Conservation (phyloP, 176 grass and related monocot species). For the Aegilops bicornis region DNA sequence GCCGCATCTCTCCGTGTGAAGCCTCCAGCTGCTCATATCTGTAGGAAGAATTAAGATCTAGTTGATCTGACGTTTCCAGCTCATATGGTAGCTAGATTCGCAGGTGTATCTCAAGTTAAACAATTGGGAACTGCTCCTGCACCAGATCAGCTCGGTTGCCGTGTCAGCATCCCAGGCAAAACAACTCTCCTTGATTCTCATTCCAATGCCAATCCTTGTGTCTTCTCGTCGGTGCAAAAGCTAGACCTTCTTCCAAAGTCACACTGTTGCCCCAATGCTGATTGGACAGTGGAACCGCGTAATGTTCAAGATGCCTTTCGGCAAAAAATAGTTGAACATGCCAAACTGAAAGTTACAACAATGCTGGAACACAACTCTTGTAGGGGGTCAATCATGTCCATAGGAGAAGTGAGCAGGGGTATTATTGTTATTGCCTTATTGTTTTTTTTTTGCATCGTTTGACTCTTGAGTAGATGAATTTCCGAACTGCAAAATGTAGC, state of each 20-base stretch:
- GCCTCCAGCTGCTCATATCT: neutral
- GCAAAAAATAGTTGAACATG: neutral
- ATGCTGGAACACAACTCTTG: neutral
- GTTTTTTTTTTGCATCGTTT: slow-evolving; percentile 8
- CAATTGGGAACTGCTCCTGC: neutral
- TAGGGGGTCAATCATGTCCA: neutral
- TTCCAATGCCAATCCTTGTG: neutral
- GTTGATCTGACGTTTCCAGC: neutral
- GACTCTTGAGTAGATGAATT: neutral
- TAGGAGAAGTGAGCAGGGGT: neutral
- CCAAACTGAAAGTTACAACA: neutral
- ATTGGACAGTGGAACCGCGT: neutral
- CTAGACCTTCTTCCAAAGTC: neutral
- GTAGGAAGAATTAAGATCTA: neutral
- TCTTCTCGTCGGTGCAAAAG: neutral
- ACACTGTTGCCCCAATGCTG: neutral
- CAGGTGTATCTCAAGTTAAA: neutral
- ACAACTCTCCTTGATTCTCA: neutral
- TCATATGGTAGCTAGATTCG: neutral
- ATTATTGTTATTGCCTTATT: slow-evolving; percentile 18
- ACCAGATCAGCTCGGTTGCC: neutral
- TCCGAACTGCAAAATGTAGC: neutral
- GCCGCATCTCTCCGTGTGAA: neutral
- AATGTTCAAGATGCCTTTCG: neutral
- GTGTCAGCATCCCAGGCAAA: neutral